Percentiles rank a stretch among this genome's conserved stretches.
These are phyloP conservation scores for Aspergillus sp. DNA, from an alignment of 2,329 filamentous ascomycete genomes.

Conservation along the genomic window DNA sequence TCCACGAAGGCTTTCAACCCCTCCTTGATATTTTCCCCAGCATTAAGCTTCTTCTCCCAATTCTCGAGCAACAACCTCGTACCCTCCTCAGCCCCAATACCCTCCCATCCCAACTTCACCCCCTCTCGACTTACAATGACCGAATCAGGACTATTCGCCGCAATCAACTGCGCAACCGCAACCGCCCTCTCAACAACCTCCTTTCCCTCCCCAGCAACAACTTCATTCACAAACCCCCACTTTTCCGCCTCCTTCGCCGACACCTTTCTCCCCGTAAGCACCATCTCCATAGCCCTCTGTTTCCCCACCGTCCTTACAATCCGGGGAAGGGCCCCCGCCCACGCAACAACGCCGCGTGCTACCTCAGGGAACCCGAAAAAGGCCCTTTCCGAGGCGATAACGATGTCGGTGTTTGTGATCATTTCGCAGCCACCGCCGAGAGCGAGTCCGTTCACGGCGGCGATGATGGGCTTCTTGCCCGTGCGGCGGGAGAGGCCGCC, in stretches of 20 bases:
- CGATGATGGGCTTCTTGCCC: constrained; percentile 71
- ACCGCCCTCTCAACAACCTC: constrained; percentile 54
- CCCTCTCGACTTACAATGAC: constrained; percentile 76
- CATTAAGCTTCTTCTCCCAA: constrained; percentile 64
- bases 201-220: constrained; percentile 39
- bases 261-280: constrained; percentile 66
- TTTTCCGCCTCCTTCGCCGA: constrained; percentile 61
- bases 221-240: constrained; percentile 73
- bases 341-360: constrained; percentile 69
- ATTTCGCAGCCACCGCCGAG: constrained; percentile 80
- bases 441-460: constrained; percentile 75
- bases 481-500: constrained; percentile 49
- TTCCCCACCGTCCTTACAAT: constrained; percentile 67
- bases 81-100: constrained; percentile 65
- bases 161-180: constrained; percentile 64
- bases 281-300: constrained; percentile 75
- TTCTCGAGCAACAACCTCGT: constrained; percentile 62
- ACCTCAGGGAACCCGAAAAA: constrained; percentile 74
- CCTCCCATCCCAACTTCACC: constrained; percentile 74
- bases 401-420: constrained; percentile 71
- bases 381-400: constrained; percentile 62
- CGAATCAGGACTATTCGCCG: constrained; percentile 72
- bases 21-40: constrained; percentile 74
- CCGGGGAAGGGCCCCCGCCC: constrained; percentile 72
- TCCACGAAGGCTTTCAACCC: constrained; percentile 77